Evolutionary conservation across 345 rosid genomes (phyloP), one percentile per base, ranked within the genome.

Genomic region (Iberis pinnata): DNA sequence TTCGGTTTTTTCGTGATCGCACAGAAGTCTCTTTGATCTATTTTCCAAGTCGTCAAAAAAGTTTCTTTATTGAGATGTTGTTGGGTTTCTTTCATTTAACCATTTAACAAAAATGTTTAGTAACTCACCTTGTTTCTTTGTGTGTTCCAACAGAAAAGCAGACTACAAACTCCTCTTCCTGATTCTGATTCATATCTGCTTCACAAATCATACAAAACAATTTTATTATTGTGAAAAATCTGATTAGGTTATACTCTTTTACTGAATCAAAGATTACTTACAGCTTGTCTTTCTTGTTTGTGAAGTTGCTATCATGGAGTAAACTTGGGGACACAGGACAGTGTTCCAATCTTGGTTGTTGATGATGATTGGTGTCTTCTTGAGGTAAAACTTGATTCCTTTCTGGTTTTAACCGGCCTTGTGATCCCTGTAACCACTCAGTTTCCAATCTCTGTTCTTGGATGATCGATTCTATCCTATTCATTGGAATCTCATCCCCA

Each of bases 381-480:
- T 83, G 93, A 51, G 95, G 96, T 53, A 83, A 69, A 57, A 84
- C 78, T 67, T 87, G 93, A 66, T 83, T 92, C 74, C 77, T 87
- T 64, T 84, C 98, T 6, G 92, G 93, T 72, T 79, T 92, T 64
- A 70, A 43, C 40, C 65, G 75, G 61, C 48, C 69, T 56, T 84
- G 62, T 24, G 95, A 74, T 41, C 80, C 81, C 60, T 85, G 93
- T 64, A 92, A 64, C 95, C 95, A 77, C 25, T 86, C 96, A 37
- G 89, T 82, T 71, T 92, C 95, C 58, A 83, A 69, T 68, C 80
- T 80, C 64, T 92, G 98, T 75, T 87, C 98, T 20, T 78, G 77
- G 61, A 92, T 92, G 37, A 92, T 92, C 29, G 89, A 73, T 81
- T 92, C 93, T 45, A 87, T 78, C 73, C 95, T 80, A 68, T 77